phyloP scores from a whole-genome alignment of 108 stramenopile species.

The Skeletonema potamos region DNA sequence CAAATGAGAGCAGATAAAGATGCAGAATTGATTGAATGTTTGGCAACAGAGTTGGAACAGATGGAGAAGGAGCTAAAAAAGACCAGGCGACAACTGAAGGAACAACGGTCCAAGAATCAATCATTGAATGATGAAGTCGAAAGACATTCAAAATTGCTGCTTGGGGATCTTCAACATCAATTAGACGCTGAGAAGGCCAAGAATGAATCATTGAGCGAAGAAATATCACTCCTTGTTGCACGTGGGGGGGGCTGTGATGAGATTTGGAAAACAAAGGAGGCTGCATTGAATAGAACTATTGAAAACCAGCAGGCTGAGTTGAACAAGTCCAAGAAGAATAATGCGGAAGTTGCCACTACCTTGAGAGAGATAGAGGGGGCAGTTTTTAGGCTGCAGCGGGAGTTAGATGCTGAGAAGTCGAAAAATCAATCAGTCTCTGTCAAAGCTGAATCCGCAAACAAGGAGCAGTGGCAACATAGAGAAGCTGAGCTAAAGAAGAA shows the following conservation, averaged over 20 bases:
- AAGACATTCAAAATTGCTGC: neutral
- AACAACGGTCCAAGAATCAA: neutral
- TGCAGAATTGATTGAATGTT: conserved; percentile 30
- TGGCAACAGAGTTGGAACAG: conserved; percentile 23
- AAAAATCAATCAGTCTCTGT: neutral
- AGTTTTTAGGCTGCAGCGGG: neutral
- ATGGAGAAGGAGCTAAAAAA: conserved; percentile 9
- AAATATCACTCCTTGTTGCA: neutral
- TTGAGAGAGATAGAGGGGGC: neutral
- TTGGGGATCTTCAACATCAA: neutral
- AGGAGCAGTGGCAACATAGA: neutral
- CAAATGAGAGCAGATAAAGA: neutral
- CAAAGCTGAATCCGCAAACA: neutral
- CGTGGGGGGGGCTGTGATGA: neutral
- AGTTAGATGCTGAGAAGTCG: neutral
- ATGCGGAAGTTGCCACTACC: neutral
- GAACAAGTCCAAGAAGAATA: neutral
- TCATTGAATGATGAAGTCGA: neutral
- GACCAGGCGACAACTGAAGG: neutral
- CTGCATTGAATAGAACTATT: neutral
- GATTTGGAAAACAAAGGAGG: neutral
- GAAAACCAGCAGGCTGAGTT: neutral
- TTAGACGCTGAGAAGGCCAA: neutral
- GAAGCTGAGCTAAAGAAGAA: conserved; percentile 18
- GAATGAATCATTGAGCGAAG: neutral